Base-by-base conservation (phyloP, 148 eudicot species). In the Pouteria glomerata region DNA sequence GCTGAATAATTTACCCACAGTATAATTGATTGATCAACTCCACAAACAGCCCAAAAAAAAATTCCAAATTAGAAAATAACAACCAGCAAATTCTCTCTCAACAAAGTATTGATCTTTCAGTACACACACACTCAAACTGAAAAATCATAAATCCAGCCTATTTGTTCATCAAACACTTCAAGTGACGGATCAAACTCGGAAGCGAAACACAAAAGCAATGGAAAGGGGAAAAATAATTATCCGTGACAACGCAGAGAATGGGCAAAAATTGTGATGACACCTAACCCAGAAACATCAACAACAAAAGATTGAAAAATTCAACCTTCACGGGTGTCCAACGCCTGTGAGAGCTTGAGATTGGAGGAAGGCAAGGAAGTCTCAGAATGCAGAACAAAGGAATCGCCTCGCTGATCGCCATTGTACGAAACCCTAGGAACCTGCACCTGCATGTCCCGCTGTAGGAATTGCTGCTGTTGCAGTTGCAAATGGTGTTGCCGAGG, bases 371-470 rank as follows among this genome's bases (percentile, higher is more conserved):
- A 71, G 34, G 65, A 77, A 27, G 74, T 51, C 15, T 82, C 86
- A 0, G 85, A 66, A 56, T 73, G 75, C 60, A 80, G 71, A 42
- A 72, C 37, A 13, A 74, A 70, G 14, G 78, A 69, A 82, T 39
- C 71, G 24, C 82, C 86, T 29, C 70, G 68, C 12, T 39, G 81
- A 82, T 88, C 86, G 35, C 74, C 63, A 68, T 68, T 63, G 58
- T 74, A 80, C 63, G 79, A 74, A 82, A 83, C 87, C 87, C 87
- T 83, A 81, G 84, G 68, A 18, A 37, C 81, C 57, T 84, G 85
- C 33, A 71, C 67, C 74, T 80, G 88, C 68, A 71, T 66, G 47
- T 66, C 68, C 26, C 29, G 76, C 14, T 59, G 73, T 24, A 53
- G 74, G 27, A 68, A 55, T 37, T 78, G 83, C 64, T 72, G 82